phyloP scores from a whole-genome alignment of 495 filamentous ascomycete species.

The Acidiella bohemica region DNA sequence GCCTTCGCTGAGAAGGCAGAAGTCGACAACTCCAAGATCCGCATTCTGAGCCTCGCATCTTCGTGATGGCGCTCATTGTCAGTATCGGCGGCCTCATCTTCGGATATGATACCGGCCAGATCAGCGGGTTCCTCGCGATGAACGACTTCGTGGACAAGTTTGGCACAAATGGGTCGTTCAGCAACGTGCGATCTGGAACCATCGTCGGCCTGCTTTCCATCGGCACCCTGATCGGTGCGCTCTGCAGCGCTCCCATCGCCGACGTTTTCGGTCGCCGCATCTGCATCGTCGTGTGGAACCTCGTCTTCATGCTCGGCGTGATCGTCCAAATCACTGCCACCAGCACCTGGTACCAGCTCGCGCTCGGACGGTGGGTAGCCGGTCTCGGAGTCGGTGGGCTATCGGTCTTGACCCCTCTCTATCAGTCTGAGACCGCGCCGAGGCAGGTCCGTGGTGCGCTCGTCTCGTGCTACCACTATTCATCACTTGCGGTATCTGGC shows the following conservation, averaged over 20 bases:
- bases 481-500: slow-evolving; percentile 76
- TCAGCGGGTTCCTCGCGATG: slow-evolving; percentile 27
- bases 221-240: slow-evolving; percentile 24
- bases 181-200: slow-evolving; percentile 21
- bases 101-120: slow-evolving; percentile 25
- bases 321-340: slow-evolving; percentile 26
- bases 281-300: slow-evolving; percentile 20
- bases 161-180: slow-evolving; percentile 16
- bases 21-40: slow-evolving; percentile 11
- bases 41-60: slow-evolving; percentile 10
- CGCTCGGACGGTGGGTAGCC: slow-evolving; percentile 24
- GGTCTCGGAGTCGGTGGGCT: slow-evolving; percentile 26
- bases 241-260: slow-evolving; percentile 23
- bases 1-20: slow-evolving; percentile 10
- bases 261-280: slow-evolving; percentile 23
- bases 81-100: slow-evolving; percentile 26
- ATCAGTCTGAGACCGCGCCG: slow-evolving; percentile 24
- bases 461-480: slow-evolving; percentile 63
- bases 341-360: slow-evolving; percentile 24
- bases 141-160: slow-evolving; percentile 23
- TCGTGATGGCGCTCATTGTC: slow-evolving; percentile 24
- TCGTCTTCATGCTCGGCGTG: slow-evolving; percentile 24
- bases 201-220: slow-evolving; percentile 30
- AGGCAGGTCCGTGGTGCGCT: slow-evolving; percentile 24
- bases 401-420: slow-evolving; percentile 25